These are phyloP conservation scores for Patellifolia procumbens DNA, from an alignment of 179 eudicot genomes.

Conservation along the genomic window DNA sequence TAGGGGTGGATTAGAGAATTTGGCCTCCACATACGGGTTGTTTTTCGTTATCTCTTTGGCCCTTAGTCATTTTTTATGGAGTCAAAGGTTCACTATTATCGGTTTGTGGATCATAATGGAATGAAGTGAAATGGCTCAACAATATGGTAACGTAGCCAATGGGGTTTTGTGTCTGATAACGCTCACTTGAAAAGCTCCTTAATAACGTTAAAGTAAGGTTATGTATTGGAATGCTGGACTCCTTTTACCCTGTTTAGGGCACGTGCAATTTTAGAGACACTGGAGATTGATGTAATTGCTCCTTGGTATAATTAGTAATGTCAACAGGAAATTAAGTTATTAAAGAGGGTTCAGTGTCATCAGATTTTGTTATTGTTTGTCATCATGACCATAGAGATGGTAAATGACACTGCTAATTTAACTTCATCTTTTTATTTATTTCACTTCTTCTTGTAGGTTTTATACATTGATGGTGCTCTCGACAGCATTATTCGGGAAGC, in stretches of 20 bases:
- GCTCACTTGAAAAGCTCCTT: not conserved
- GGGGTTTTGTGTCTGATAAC: not conserved
- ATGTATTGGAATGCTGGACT: not conserved
- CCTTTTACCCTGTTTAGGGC: not conserved
- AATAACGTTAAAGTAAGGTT: not conserved
- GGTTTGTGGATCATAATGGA: too few species aligned
- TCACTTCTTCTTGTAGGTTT: conserved; percentile 50
- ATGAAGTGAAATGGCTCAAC: too few species aligned
- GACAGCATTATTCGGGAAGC: conserved; percentile 90
- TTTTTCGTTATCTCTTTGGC: too few species aligned
- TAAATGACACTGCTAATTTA: not conserved
- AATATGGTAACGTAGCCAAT: too few species aligned
- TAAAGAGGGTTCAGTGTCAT: not conserved
- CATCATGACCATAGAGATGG: not conserved
- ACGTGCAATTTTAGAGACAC: not conserved
- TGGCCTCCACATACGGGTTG: too few species aligned
- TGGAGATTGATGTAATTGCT: not conserved
- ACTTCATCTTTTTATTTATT: not conserved
- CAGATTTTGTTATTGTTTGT: not conserved
- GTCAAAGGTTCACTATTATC: too few species aligned
- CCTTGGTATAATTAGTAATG: not conserved
- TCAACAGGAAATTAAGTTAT: not conserved
- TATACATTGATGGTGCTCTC: conserved; percentile 98
- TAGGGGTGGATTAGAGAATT: too few species aligned
- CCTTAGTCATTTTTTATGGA: too few species aligned